Evolutionary conservation across 2,329 filamentous ascomycete genomes (phyloP).

Genomic region (Stagonosporopsis rhizophila): DNA sequence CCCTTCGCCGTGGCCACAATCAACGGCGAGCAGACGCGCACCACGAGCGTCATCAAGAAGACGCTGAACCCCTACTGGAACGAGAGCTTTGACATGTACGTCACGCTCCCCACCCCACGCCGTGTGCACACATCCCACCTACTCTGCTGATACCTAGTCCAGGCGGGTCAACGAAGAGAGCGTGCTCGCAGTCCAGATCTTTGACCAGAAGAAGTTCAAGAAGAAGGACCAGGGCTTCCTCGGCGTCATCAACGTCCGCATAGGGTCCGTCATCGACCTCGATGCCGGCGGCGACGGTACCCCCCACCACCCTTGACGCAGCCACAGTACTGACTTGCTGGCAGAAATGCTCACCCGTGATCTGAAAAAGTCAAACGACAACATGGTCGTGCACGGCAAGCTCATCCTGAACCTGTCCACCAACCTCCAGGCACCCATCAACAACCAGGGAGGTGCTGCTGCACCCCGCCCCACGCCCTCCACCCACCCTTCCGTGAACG

Average conservation of each 20-base stretch:
- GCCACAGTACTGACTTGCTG: neutral
- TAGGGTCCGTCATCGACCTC: conserved; percentile 93
- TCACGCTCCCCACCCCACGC: conserved; percentile 21
- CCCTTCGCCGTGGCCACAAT: conserved; percentile 97
- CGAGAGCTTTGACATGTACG: conserved; percentile 97
- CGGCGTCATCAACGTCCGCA: conserved; percentile 94
- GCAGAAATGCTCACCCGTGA: conserved; percentile 96
- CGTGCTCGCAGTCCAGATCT: conserved; percentile 96
- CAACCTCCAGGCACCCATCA: conserved; percentile 77
- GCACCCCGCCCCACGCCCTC: conserved; percentile 49
- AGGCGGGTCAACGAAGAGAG: conserved; percentile 94
- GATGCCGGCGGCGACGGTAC: conserved; percentile 89
- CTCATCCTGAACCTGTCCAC: conserved; percentile 96
- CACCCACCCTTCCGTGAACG: conserved; percentile 48
- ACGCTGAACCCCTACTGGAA: conserved; percentile 99
- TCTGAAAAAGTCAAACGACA: conserved; percentile 97
- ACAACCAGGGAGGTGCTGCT: conserved; percentile 54
- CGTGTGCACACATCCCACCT: neutral
- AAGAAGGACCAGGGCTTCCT: conserved; percentile 99
- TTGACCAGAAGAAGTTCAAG: conserved; percentile 99
- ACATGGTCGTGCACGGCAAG: conserved; percentile 96
- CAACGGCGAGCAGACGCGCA: conserved; percentile 97
- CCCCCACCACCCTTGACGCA: conserved; percentile 28
- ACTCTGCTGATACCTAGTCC: conserved; percentile 36
- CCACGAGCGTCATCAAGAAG: conserved; percentile 96